Conservation (phyloP, 2,329 filamentous ascomycete genomes). For the Aspergillus alliaceus region DNA sequence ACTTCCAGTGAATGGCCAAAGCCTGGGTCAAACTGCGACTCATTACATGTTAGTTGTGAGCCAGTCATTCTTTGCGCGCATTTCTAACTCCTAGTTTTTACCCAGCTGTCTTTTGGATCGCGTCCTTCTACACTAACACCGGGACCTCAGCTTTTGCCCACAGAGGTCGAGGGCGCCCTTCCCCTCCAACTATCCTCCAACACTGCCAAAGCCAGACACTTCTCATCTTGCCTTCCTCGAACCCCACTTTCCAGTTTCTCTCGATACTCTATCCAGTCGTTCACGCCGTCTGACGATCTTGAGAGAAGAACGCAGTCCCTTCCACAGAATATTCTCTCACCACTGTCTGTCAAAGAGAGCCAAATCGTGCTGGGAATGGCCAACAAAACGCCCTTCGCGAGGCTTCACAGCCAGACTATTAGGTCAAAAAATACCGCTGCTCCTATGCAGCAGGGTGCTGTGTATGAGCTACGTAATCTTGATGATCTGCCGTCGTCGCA, state of each 20-base stretch:
- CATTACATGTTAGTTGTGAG: background rate
- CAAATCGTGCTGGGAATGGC: background rate
- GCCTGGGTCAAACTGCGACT: background rate
- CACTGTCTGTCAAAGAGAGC: background rate
- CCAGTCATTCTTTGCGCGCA: background rate
- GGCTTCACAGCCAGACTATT: background rate
- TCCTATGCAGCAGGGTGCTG: background rate
- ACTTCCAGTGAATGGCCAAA: conserved; percentile 7
- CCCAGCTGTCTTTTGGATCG: background rate
- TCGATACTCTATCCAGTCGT: background rate
- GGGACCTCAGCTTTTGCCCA: background rate
- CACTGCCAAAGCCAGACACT: too few species aligned
- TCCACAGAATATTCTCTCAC: background rate
- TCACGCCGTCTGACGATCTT: background rate
- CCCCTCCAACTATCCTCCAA: background rate
- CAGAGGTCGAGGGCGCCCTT: background rate
- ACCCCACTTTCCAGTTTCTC: background rate
- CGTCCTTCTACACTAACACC: background rate
- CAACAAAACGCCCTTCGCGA: background rate
- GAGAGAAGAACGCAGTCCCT: background rate
- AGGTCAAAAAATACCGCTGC: background rate
- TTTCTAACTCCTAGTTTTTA: background rate
- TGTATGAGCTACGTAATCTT: conserved; percentile 19
- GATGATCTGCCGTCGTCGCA: conserved; percentile 25
- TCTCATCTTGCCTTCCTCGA: background rate